These are phyloP conservation scores for Eruca vesicaria DNA, from an alignment of 441 rosid genomes.

Conservation along the genomic window DNA sequence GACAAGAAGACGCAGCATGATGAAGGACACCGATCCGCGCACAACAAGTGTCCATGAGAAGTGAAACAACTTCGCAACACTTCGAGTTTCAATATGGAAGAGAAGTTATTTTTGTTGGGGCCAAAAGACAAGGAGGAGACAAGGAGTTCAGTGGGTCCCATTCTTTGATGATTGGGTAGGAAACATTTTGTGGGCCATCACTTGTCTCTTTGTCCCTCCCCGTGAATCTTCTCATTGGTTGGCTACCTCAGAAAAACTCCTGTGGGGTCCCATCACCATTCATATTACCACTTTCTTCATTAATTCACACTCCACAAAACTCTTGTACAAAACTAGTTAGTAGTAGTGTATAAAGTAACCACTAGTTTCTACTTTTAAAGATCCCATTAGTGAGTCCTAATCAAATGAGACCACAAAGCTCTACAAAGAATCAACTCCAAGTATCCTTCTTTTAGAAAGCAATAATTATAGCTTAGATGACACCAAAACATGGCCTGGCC, in stretches of 20 bases:
- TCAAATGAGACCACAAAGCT: slow-evolving; percentile 1
- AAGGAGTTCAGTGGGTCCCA: slow-evolving; percentile 39
- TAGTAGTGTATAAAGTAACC: slow-evolving; percentile 22
- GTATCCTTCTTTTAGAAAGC: slow-evolving; percentile 1
- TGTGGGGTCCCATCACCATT: slow-evolving; percentile 10
- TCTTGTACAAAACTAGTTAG: slow-evolving; percentile 1
- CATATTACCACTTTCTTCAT: slow-evolving; percentile 27
- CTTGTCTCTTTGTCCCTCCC: slow-evolving; percentile 43
- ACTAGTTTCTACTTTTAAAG: slow-evolving; percentile 20
- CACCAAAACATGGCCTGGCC: background rate
- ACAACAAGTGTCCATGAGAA: slow-evolving; percentile 27
- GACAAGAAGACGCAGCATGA: slow-evolving; percentile 30
- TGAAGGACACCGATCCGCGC: slow-evolving; percentile 16
- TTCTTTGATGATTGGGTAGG: slow-evolving; percentile 47
- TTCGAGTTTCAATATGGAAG: slow-evolving; percentile 31
- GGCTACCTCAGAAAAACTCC: slow-evolving; percentile 6
- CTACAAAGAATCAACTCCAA: slow-evolving; percentile 2
- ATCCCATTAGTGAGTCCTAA: slow-evolving; percentile 30
- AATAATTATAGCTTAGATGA: background rate
- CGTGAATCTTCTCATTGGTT: slow-evolving; percentile 36
- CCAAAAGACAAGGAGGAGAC: slow-evolving; percentile 37
- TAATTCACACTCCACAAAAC: slow-evolving; percentile 24
- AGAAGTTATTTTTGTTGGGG: slow-evolving; percentile 12
- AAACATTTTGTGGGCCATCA: slow-evolving; percentile 43
- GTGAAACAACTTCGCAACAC: slow-evolving; percentile 35